Evolutionary conservation across 805 yeast species (phyloP), one percentile per base, ranked within the genome.

Genomic region (Suhomyces tanzawaensis): DNA sequence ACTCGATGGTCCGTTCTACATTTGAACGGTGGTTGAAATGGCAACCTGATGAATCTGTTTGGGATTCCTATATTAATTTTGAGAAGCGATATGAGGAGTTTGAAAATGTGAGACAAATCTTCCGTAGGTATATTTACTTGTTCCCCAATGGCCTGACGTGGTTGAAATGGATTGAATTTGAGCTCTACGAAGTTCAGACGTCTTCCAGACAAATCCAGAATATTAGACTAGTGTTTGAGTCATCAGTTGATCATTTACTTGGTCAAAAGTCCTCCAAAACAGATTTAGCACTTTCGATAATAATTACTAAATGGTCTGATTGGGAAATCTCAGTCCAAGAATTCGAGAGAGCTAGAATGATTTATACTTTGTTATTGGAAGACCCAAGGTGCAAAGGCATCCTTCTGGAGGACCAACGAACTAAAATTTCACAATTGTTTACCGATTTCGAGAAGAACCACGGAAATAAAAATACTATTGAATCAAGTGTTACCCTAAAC

Each of bases 21-120:
- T 90, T 82, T 59, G 79, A 81, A 41, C 71, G 83, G 40, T 91
- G 99, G 99, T 64, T 85, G 35, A 64, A 68, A 18, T 85, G 95
- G 88, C 78, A 77, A 44, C 96, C 96, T 0, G 66, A 64, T 8
- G 51, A 52, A 3, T 64, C 71, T 9, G 93, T 85, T 0, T 90
- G 95, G 93, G 75, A 72, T 35, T 76, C 90, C 3, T 90, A 75
- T 52, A 65, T 87, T 18, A 76, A 76, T 37, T 81, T 88, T 62
- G 95, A 87, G 56, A 73, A 66, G 36, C 65, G 96, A 36, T 81
- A 84, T 50, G 72, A 70, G 17, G 81, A 81, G 41, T 46, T 47
- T 16, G 72, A 66, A 14, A 77, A 79, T 30, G 86, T 73, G 3
- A 60, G 96, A 42, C 53, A 62, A 2, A 60, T 89, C 0, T 89